Base-by-base conservation (phyloP, 495 filamentous ascomycete species). In the Penicillium argentinense region DNA sequence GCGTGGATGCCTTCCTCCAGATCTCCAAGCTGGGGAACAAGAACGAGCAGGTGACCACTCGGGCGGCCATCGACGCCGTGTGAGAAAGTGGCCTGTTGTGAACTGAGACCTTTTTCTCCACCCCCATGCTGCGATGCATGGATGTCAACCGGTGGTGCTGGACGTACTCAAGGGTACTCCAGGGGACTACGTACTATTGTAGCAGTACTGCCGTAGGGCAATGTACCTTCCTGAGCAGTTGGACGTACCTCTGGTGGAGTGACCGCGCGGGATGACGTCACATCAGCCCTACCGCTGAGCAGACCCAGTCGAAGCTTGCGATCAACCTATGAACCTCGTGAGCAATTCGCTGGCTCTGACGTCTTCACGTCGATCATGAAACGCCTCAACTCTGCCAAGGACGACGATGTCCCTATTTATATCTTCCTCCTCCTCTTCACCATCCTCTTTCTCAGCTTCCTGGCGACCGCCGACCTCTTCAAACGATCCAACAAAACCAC, bases 1-100 rank as follows among this genome's bases (percentile, higher is more conserved):
- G 93, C 2, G 90, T 95, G n/a, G 93, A 99, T 71, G 92, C 88
- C 1, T 99, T 97, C 62, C 66, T 99, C 49, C 92, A 97, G 67
- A 96, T 99, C 27, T 92, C 89, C 5, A 96, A 96, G 67, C 76
- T 99, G 43, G 93, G 93, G 16, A 99, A 99, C 68, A 97, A 97
- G 75, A 96, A 96, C 60, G 93, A 99, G 74, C 91, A 95, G 63
- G 71, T 99, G 39, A 93, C 84, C 9, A 95, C 88, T 23, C 72
- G 91, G 58, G 91, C 91, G 16, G 84, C 78, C 40, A 90, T 96
- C 76, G 90, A 97, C 72, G 89, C 89, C 17, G 84, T 97, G 28
- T 95, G 74, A 77, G 26, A 42, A 24, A 26, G 5, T 5, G 11
- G 5, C 11, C 25, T 26, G 23, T 42, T 36, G 24, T 16, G 23